Evolutionary conservation across 257 asterid genomes (phyloP).

Genomic region (Agastache rugosa): DNA sequence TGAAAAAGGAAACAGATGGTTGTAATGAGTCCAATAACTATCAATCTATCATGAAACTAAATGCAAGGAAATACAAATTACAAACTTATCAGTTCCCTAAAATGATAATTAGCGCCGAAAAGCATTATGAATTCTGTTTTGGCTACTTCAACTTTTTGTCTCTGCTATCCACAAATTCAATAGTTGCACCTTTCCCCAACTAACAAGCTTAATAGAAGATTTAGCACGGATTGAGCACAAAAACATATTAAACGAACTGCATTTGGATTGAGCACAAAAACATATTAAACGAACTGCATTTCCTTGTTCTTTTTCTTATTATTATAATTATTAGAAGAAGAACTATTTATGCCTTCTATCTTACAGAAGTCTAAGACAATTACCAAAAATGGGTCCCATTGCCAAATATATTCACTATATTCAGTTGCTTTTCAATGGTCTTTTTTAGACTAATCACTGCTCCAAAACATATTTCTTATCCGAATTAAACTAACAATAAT

Average conservation of each 20-base stretch:
- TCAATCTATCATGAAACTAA: not conserved
- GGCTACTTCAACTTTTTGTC: not conserved
- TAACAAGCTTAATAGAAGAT: not conserved
- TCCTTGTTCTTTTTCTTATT: too few relatives aligned
- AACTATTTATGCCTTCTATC: not conserved
- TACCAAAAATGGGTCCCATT: not conserved
- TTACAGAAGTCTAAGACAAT: not conserved
- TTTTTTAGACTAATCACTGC: not conserved
- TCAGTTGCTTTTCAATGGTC: not conserved
- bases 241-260: not conserved
- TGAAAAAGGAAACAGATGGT: not conserved
- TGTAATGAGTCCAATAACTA: not conserved
- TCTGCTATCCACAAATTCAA: not conserved
- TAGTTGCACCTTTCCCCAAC: not conserved
- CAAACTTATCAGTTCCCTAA: not conserved
- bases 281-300: too few relatives aligned
- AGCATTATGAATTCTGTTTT: constrained; percentile 2
- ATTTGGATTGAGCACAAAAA: too few relatives aligned
- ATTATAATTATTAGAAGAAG: too few relatives aligned
- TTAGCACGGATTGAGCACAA: not conserved
- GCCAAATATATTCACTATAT: not conserved
- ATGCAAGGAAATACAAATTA: not conserved
- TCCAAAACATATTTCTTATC: not conserved
- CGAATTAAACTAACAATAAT: not conserved
- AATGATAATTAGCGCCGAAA: not conserved